These are phyloP conservation scores for Boletus bicolor DNA, from an alignment of 768 basidiomycete species.

Conservation along the genomic window DNA sequence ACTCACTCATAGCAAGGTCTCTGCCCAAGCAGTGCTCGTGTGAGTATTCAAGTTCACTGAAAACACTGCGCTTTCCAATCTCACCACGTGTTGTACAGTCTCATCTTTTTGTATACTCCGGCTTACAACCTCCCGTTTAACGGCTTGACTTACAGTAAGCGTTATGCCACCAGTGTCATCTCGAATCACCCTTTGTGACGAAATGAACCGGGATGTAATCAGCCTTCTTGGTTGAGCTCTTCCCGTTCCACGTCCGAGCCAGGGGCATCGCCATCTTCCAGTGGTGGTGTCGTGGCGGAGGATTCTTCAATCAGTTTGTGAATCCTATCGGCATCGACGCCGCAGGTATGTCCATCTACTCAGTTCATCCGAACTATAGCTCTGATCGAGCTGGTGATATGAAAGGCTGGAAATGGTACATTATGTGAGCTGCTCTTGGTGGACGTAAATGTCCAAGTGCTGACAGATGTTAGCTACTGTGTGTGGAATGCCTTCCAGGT, in stretches of 20 bases:
- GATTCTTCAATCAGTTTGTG: conserved; percentile 2
- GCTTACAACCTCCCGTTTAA: conserved; percentile 16
- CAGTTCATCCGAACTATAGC: background rate
- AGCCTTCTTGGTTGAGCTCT: conserved; percentile 63
- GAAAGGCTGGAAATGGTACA: conserved; percentile 14
- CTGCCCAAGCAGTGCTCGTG: conserved; percentile 10
- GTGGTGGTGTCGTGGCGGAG: conserved; percentile 45
- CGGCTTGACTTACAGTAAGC: conserved; percentile 10
- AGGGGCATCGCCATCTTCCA: conserved; percentile 62
- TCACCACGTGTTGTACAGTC: background rate
- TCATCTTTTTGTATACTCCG: conserved; percentile 18
- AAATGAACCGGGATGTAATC: background rate
- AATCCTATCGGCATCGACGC: conserved; percentile 10
- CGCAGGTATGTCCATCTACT: background rate
- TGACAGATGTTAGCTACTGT: conserved; percentile 4
- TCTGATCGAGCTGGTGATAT: background rate
- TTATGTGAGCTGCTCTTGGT: background rate
- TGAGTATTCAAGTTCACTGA: background rate
- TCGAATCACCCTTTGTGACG: background rate
- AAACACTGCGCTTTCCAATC: background rate
- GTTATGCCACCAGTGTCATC: background rate
- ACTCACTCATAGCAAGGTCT: conserved; percentile 1
- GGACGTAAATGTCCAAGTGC: too few relatives aligned
- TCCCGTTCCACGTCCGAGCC: conserved; percentile 58
- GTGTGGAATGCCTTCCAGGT: conserved; percentile 14